Conservation (phyloP, 805 yeast genomes). For the Lipomyces orientalis region DNA sequence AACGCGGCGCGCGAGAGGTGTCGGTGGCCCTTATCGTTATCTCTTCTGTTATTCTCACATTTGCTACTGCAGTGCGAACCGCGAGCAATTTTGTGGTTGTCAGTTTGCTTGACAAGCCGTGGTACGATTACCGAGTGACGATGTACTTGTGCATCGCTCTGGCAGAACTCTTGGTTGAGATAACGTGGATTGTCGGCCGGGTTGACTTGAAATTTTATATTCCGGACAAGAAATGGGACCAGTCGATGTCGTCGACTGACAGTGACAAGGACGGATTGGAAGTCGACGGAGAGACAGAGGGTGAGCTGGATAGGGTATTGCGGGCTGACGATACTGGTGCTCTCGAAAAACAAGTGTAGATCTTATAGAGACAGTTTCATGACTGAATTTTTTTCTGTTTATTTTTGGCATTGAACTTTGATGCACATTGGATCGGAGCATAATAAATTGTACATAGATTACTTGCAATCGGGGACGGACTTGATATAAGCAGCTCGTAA, state of each 20-base stretch:
- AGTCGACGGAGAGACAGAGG: background rate
- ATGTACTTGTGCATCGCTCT: conserved; percentile 3
- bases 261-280: background rate
- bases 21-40: background rate
- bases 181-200: conserved; percentile 1
- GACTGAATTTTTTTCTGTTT: too few relatives aligned
- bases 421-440: too few relatives aligned
- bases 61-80: conserved; percentile 1
- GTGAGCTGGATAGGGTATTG: background rate
- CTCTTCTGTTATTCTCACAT: background rate
- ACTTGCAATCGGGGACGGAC: too few relatives aligned
- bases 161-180: background rate
- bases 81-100: background rate
- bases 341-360: too few relatives aligned
- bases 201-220: conserved; percentile 7
- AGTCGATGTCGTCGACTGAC: background rate
- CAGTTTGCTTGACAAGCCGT: background rate
- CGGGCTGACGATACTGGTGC: too few relatives aligned
- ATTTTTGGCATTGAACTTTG: too few relatives aligned
- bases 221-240: background rate
- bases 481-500: too few relatives aligned
- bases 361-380: too few relatives aligned
- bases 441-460: too few relatives aligned
- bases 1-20: background rate
- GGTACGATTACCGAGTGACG: conserved; percentile 8